Base-by-base conservation (phyloP, 306 rosid species). In the Trifolium repens region DNA sequence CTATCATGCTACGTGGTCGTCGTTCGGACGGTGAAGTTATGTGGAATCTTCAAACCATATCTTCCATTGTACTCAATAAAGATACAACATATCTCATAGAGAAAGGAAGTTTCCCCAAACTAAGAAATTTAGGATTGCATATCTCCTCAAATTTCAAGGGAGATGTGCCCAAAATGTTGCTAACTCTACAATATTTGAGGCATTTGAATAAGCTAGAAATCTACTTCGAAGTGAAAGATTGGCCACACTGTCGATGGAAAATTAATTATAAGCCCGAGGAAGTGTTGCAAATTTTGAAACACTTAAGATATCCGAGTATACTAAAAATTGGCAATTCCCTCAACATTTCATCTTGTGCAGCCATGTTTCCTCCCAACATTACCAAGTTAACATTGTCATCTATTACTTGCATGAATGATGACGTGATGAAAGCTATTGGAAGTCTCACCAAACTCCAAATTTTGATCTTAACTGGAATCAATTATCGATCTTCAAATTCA, bases 1-100 rank as follows among this genome's bases (percentile, higher is more conserved):
- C 74, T 37, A 58, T 72, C 50, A 4, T 9, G 19, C 24, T 72
- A 2, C 60, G 49, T 8, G 24, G 68, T 0, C 19, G 7, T 9
- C 7, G 2, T 12, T 53, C 47, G 15, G 19, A 54, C 7, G 15
- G 42, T 14, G 63, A 67, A 7, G 74, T 67, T 7, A 66, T 74
- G 75, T 68, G 72, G 71, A 81, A 77, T 49, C 71, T 72, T 11
- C 79, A 55, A 71, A 50, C 71, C 47, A 34, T 81, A 12, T 24
- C 67, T n/a, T 22, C 16, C 8, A 42, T 81, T 14, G 60, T n/a
- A 16, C 27, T 77, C 8, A 5, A 64, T 9, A 17, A 64, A 26
- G 39, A 8, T 46, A 46, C 69, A 44, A 4, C 58, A n/a, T 3
- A 30, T 46, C 35, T 67, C 2, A 40, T 74, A 9, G 16, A 59